A percentile compares a stretch with the other conserved stretches of the same genome.
phyloP scores from a whole-genome alignment of 768 basidiomycete genomes.

The Lepiota brunneoincarnata region DNA sequence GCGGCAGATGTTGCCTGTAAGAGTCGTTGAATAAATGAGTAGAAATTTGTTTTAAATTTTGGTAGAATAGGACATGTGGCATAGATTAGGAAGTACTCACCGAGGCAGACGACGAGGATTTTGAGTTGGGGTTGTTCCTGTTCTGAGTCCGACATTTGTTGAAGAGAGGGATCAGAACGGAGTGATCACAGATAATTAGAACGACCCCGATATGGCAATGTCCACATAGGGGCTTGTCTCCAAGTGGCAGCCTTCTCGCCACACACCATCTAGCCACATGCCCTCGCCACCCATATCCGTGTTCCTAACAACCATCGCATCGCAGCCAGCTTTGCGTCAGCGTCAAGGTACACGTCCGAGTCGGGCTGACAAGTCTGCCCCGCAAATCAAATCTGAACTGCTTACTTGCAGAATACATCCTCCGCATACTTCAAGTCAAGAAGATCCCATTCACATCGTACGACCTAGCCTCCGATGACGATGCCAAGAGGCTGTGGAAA shows the following conservation, averaged over 20 bases:
- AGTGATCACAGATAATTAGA: background rate
- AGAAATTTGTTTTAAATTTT: background rate
- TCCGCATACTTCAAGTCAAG: conserved; percentile 82
- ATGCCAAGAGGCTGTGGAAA: conserved; percentile 78
- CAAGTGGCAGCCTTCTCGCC: background rate
- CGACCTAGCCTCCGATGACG: conserved; percentile 82
- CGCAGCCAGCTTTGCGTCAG: conserved; percentile 72
- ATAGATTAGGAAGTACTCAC: conserved; percentile 21
- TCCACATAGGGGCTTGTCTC: conserved; percentile 1
- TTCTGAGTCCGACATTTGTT: conserved; percentile 14
- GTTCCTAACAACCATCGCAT: conserved; percentile 87
- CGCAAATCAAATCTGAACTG: background rate
- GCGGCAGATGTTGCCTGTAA: conserved; percentile 77
- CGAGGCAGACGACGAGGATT: conserved; percentile 74
- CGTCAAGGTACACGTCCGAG: conserved; percentile 58
- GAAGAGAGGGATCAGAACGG: background rate
- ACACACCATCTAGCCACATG: conserved; percentile 35
- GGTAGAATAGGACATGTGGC: background rate
- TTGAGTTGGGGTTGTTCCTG: conserved; percentile 31
- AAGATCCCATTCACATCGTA: conserved; percentile 81
- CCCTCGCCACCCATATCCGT: conserved; percentile 80
- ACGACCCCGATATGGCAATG: conserved; percentile 5
- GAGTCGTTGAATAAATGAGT: too few relatives aligned
- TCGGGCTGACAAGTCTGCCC: background rate
- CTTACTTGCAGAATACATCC: conserved; percentile 61